A percentile compares a stretch with the other conserved stretches of the same genome.
phyloP scores from a whole-genome alignment of 140 eudicot species.

The Ambrosia hybrid region DNA sequence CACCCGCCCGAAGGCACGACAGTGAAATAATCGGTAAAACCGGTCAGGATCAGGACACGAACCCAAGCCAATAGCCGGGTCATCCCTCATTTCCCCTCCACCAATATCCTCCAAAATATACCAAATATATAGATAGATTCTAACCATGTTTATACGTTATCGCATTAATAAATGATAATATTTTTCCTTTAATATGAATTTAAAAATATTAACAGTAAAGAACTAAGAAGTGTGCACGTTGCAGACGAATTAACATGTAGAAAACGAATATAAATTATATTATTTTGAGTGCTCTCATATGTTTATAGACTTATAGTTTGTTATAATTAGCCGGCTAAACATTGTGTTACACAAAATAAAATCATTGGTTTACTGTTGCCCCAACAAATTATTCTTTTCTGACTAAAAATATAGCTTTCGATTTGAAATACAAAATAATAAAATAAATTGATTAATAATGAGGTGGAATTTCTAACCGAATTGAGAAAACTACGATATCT shows the following conservation, averaged over 20 bases:
- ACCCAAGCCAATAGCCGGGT: too few species aligned
- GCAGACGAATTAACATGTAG: background rate
- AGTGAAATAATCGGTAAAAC: too few species aligned
- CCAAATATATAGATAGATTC: too few species aligned
- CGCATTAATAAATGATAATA: background rate
- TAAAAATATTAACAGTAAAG: background rate
- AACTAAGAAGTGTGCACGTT: background rate
- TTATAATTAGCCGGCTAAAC: background rate
- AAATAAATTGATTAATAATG: background rate
- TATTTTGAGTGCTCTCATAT: background rate
- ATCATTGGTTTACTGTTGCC: background rate
- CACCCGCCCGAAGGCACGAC: too few species aligned
- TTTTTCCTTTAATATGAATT: background rate
- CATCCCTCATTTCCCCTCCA: too few species aligned
- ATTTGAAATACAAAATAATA: background rate
- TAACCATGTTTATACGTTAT: background rate
- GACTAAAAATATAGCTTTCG: background rate
- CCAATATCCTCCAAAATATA: too few species aligned
- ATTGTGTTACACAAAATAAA: background rate
- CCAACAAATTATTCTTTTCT: background rate
- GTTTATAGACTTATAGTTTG: background rate
- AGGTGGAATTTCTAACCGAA: background rate
- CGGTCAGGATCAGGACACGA: too few species aligned
- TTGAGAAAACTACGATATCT: too few species aligned
- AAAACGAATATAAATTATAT: background rate